phyloP scores from a whole-genome alignment of 148 eudicot species.

The Linanthus parryae region DNA sequence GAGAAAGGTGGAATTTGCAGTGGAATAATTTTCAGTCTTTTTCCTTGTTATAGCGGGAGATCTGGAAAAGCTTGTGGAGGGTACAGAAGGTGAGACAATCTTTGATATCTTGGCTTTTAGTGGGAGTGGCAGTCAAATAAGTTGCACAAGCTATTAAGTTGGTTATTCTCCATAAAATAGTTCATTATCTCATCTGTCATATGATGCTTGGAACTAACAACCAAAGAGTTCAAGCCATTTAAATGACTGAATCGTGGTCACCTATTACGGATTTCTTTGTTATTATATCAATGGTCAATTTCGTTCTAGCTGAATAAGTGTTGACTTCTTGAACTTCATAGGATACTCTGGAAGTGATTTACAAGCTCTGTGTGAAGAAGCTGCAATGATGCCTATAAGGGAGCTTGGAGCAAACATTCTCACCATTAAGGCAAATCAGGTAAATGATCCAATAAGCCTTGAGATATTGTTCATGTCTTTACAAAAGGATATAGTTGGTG shows the following conservation, averaged over 20 bases:
- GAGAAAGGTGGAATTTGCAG: no score
- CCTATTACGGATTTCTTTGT: no score
- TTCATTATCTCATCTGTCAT: neutral
- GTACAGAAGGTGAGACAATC: slow-evolving; percentile 68
- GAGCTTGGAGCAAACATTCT: slow-evolving; percentile 92
- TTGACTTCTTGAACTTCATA: no score
- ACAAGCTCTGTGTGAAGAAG: slow-evolving; percentile 98
- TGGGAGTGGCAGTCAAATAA: neutral
- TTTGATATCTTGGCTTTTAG: neutral
- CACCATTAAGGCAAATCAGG: slow-evolving; percentile 81
- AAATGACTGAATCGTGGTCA: no score
- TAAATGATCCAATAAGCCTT: no score
- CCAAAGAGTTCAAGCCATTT: neutral
- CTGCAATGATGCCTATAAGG: slow-evolving; percentile 98
- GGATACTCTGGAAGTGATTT: slow-evolving; percentile 99
- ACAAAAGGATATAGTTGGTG: no score
- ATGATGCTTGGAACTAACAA: neutral
- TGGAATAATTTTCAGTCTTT: no score
- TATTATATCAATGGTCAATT: no score
- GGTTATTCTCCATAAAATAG: neutral
- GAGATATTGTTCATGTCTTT: no score
- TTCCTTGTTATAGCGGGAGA: slow-evolving; percentile 58
- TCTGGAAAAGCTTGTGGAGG: slow-evolving; percentile 73
- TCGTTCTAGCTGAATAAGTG: no score
- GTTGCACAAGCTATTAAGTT: neutral